These are phyloP conservation scores for Thermothelomyces thermophilus DNA, from an alignment of 2,329 filamentous ascomycete genomes.

Conservation along the genomic window DNA sequence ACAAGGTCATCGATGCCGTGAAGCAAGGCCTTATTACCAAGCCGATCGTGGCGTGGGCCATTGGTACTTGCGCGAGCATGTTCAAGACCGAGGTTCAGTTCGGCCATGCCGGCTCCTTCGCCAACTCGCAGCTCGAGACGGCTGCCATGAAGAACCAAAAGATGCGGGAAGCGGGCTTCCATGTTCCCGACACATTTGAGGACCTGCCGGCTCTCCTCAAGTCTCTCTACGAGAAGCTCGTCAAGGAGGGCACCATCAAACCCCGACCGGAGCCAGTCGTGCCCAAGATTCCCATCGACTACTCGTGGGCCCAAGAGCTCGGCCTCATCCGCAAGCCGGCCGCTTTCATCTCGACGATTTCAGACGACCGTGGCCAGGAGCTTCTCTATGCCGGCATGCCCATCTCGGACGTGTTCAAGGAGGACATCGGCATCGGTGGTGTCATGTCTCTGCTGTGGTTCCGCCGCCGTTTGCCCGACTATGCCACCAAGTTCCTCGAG, in stretches of 20 bases:
- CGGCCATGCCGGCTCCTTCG: conserved; percentile 95
- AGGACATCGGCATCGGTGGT: conserved; percentile 98
- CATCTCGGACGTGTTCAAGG: conserved; percentile 98
- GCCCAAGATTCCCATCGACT: conserved; percentile 99
- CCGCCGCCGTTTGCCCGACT: conserved; percentile 90
- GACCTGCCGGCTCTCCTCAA: conserved; percentile 75
- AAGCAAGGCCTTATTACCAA: conserved; percentile 94
- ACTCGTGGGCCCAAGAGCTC: conserved; percentile 98
- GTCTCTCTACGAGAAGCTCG: conserved; percentile 79
- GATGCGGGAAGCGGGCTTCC: conserved; percentile 91
- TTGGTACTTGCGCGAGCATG: conserved; percentile 98
- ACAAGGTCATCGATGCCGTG: conserved; percentile 97
- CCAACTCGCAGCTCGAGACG: conserved; percentile 99
- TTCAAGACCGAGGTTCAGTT: conserved; percentile 99
- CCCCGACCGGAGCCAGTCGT: conserved; percentile 84
- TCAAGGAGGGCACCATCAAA: conserved; percentile 76
- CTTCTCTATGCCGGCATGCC: conserved; percentile 98
- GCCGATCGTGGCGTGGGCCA: conserved; percentile 98
- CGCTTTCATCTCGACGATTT: conserved; percentile 99
- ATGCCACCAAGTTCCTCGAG: conserved; percentile 98
- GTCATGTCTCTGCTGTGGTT: conserved; percentile 99
- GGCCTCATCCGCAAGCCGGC: conserved; percentile 99
- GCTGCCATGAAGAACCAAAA: conserved; percentile 93
- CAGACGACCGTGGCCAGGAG: conserved; percentile 98
- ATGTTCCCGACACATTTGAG: conserved; percentile 94